A percentile compares a stretch with the other conserved stretches of the same genome.
Evolutionary conservation across 176 grass and related monocot species (phyloP).

Genomic region (Oryza nivara): DNA sequence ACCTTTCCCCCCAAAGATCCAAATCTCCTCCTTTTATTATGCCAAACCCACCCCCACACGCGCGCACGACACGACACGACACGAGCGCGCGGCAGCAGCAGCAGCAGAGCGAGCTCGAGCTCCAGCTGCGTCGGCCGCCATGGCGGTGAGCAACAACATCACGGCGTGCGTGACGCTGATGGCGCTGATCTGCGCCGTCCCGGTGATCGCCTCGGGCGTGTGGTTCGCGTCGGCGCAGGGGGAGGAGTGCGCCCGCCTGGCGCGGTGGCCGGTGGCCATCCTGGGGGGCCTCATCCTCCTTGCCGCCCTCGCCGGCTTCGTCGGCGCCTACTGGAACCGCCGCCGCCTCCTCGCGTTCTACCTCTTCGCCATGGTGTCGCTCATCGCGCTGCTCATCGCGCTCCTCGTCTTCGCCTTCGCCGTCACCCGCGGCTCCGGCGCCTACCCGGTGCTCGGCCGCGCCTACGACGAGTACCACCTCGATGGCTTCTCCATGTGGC

Average conservation of each 20-base stretch:
- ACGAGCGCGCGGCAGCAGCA: too few relatives aligned
- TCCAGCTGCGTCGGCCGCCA: neutral
- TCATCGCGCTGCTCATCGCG: slow-evolving; percentile 71
- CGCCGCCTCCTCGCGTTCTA: slow-evolving; percentile 82
- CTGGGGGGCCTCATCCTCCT: slow-evolving; percentile 83
- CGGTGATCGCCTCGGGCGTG: slow-evolving; percentile 72
- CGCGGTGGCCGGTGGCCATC: slow-evolving; percentile 87
- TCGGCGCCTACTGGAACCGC: slow-evolving; percentile 89
- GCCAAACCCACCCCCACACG: neutral
- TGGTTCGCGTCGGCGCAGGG: slow-evolving; percentile 89
- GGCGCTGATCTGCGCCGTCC: slow-evolving; percentile 80
- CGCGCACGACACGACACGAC: too few relatives aligned
- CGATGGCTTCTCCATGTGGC: slow-evolving; percentile 82
- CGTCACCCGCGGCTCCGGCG: slow-evolving; percentile 63
- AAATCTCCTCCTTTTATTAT: slow-evolving; percentile 13
- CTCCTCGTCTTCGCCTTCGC: slow-evolving; percentile 86
- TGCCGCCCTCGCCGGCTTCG: slow-evolving; percentile 77
- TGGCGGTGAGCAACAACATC: slow-evolving; percentile 98
- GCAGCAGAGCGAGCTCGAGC: neutral
- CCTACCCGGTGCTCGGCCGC: slow-evolving; percentile 60
- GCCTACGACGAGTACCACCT: slow-evolving; percentile 83
- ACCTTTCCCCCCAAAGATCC: neutral
- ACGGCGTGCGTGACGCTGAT: slow-evolving; percentile 75
- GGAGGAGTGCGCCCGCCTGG: slow-evolving; percentile 79
- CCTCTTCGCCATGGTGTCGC: slow-evolving; percentile 84